Base-by-base conservation (phyloP, 139 green algal genomes). In the Klebsormidium nitens region DNA sequence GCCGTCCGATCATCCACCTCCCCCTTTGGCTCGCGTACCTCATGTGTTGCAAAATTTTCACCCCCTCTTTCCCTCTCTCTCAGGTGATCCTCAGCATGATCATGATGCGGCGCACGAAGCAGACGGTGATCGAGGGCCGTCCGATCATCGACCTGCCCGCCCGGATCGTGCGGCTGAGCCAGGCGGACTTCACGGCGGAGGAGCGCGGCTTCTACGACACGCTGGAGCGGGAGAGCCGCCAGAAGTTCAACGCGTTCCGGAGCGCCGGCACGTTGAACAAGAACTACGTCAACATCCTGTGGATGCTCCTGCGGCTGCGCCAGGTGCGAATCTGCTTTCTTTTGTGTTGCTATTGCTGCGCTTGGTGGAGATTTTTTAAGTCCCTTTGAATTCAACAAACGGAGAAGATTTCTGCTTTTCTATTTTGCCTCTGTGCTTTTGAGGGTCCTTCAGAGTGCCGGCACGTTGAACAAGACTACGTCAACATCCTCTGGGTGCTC, bases 251-350 rank as follows among this genome's bases (percentile, higher is more conserved):
- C n/a, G n/a, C n/a, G n/a, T n/a, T n/a, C n/a, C n/a, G n/a, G n/a
- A n/a, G n/a, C n/a, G 70, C 70, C 3, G 70, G 70, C 62, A 77
- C 70, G 38, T n/a, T 77, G 29, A 74, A 83, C 47, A 66, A 32
- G 39, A 81, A 81, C 36, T 96, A 96, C 82, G 81, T 95, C 39
- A 91, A 91, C 75, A 90, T 95, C 76, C 84, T 97, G 50, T 80
- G 79, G 49, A 63, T 84, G 71, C 81, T 97, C 72, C 83, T 96
- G 70, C 81, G 82, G 38, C 78, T 96, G 75, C 81, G 91, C 0
- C 91, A 97, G 82, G n/a, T n/a, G 42, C 14, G 42, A 50, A 50
- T n/a, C 14, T 14, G 42, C 42, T 11, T n/a, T 50, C 14, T 50
- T 50, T 11, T n/a, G 42, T 11, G 14, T 14, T 50, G n/a, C 42